Percentiles rank a stretch among this genome's conserved stretches.
phyloP scores from a whole-genome alignment of 768 basidiomycete species.

The Lactifluus hygrophoroides region DNA sequence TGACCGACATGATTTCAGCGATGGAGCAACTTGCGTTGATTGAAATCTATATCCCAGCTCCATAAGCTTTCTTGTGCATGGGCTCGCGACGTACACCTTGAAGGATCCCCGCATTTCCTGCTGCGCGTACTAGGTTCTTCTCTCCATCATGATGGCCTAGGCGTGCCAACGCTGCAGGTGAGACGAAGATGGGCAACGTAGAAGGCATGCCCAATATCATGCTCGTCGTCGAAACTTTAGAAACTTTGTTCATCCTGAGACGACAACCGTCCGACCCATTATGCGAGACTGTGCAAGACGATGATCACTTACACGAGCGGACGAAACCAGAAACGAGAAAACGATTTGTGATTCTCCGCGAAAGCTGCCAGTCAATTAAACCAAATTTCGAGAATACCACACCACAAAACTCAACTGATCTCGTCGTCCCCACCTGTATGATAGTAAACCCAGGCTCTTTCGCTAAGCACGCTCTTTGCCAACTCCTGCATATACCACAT shows the following conservation, averaged over 20 bases:
- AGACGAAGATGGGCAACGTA: conserved; percentile 34
- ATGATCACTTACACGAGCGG: conserved; percentile 45
- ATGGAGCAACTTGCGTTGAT: conserved; percentile 30
- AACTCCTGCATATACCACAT: conserved; percentile 16
- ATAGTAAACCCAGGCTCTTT: conserved; percentile 28
- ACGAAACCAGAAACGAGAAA: conserved; percentile 70
- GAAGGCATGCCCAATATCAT: conserved; percentile 22
- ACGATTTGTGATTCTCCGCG: conserved; percentile 20
- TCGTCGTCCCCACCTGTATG: conserved; percentile 26
- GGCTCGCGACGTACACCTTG: conserved; percentile 34
- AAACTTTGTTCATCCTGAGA: conserved; percentile 25
- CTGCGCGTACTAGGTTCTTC: conserved; percentile 36
- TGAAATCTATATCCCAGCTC: conserved; percentile 21
- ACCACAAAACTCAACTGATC: conserved; percentile 15
- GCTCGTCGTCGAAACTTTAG: conserved; percentile 21
- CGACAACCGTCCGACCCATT: background rate
- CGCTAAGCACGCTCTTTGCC: conserved; percentile 24
- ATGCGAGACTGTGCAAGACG: background rate
- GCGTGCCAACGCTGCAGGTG: conserved; percentile 33
- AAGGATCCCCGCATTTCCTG: conserved; percentile 36
- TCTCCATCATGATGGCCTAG: conserved; percentile 45
- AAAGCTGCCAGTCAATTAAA: conserved; percentile 16
- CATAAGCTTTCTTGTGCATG: background rate
- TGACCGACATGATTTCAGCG: conserved; percentile 26
- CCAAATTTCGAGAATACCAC: background rate